Base-by-base conservation (phyloP, 2,329 filamentous ascomycete species). In the Acephala macrosclerotiorum region DNA sequence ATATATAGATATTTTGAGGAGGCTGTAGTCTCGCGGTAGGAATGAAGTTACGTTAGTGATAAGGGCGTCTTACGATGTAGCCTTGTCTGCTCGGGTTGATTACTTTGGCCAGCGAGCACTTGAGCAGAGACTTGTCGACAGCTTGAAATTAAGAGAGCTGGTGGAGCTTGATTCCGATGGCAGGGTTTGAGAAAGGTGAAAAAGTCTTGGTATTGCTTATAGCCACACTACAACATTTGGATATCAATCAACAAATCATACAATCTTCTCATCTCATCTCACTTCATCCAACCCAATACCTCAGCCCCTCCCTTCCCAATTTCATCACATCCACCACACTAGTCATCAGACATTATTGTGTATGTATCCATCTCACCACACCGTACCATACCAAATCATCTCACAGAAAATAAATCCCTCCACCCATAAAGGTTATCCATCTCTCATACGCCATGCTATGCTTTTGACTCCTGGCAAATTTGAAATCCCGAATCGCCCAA, bases 381-480 rank as follows among this genome's bases (percentile, higher is more conserved):
- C 12, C 38, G 38, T 42, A n/a, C 38, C 18, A n/a, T 42, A 42
- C 18, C 18, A 14, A 3, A n/a, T n/a, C 38, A 14, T 14, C 38
- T 42, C 12, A 12, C 18, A 16, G 38, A 49, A 49, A 22, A 22
- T 12, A 20, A 25, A 22, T 22, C 45, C 20, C 18, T 22, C 45
- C 45, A 20, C 18, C 45, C 45, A 49, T 22, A 14, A n/a, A 42
- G 9, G 4, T 33, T 33, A 33, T 33, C 45, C 45, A 49, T 49
- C 45, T 49, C 45, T 49, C 45, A 53, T 29, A 53, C 49, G 22
- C 49, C 49, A 53, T 53, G 49, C 49, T 53, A 53, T 53, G 49
- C 49, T 29, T 26, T 11, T 22, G 9, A 49, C 45, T 49, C 45
- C 45, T 18, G 16, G 40, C 5, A 8, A 22, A 49, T 5, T 4